Evolutionary conservation across 306 rosid species (phyloP), one percentile per base, ranked within the genome.

Genomic region (Pueraria montana): DNA sequence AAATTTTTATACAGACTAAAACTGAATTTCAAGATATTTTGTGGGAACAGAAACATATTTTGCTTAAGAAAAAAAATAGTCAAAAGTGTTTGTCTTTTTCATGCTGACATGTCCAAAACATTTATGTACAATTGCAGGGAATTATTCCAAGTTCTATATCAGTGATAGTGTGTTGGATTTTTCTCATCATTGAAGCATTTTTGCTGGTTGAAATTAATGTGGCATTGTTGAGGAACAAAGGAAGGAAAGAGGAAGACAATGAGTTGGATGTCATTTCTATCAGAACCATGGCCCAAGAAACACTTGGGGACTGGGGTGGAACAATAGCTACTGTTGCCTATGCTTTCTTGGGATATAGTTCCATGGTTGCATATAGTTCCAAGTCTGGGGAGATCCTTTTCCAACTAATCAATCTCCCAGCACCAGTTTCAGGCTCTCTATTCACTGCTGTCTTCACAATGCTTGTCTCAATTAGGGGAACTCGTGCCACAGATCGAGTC

Each of bases 261-360:
- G 92, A 88, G 4, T 71, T 91, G 80, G 91, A 88, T 82, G 87
- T 89, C 18, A 85, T 93, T 86, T 93, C 95, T 14, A 76, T 91
- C 9, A 90, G 90, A 68, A 93, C 93, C 24, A 93, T 93, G 97
- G 96, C 94, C 38, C 92, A 91, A 83, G 97, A 90, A 84, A 89
- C 91, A 52, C 85, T 91, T 48, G 97, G 97, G 23, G 87, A 88
- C 13, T 88, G 85, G 85, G 96, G 94, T 76, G 94, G 94, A 79
- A 72, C 83, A 79, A 12, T 93, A 63, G 94, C 89, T 46, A 87
- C 89, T 72, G 5, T 85, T 75, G 79, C 88, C 21, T 89, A 88
- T 87, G 84, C 89, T 74, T 87, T 93, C 89, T 83, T 93, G 88
- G 91, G 90, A 17, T 88, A 91, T 78, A 89, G 88, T 82, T 91